phyloP scores from a whole-genome alignment of 2,329 filamentous ascomycete species.

The Fusarium scirpi region DNA sequence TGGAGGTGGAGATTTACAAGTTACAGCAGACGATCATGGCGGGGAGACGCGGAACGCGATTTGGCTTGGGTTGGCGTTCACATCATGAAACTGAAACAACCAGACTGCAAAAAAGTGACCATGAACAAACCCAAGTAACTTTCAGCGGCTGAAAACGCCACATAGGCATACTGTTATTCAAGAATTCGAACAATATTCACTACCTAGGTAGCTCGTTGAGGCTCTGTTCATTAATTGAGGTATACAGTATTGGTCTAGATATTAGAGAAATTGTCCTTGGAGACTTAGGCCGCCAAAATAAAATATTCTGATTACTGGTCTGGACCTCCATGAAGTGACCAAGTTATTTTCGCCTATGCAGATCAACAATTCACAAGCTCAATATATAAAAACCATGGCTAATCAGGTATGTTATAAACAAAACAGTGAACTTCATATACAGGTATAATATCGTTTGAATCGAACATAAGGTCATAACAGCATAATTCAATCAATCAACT shows the following conservation, averaged over 20 bases:
- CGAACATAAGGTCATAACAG: slow-evolving; percentile 26
- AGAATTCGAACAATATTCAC: not conserved
- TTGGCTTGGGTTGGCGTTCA: slow-evolving; percentile 1
- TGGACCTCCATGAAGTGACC: not conserved
- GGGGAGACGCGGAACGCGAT: slow-evolving; percentile 43
- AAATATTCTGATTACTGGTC: not conserved
- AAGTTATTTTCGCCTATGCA: not conserved
- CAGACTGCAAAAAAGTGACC: not conserved
- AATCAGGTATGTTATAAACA: not conserved
- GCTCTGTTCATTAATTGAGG: not conserved
- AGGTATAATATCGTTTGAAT: slow-evolving; percentile 20
- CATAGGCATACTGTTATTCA: not conserved
- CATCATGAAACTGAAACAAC: slow-evolving; percentile 6
- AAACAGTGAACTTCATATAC: not conserved
- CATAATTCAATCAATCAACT: slow-evolving; percentile 2
- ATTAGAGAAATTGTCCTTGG: not conserved
- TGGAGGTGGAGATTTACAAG: slow-evolving; percentile 31
- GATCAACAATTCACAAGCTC: not conserved
- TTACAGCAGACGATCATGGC: slow-evolving; percentile 13
- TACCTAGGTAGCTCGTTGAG: not conserved
- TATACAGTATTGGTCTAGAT: not conserved
- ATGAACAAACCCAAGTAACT: not conserved
- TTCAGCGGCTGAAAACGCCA: not conserved
- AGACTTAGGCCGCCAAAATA: not conserved
- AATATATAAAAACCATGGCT: not conserved